Percentiles rank a stretch among this genome's conserved stretches.
Evolutionary conservation across 257 asterid genomes (phyloP).

Genomic region (Solanum chiquidenum): DNA sequence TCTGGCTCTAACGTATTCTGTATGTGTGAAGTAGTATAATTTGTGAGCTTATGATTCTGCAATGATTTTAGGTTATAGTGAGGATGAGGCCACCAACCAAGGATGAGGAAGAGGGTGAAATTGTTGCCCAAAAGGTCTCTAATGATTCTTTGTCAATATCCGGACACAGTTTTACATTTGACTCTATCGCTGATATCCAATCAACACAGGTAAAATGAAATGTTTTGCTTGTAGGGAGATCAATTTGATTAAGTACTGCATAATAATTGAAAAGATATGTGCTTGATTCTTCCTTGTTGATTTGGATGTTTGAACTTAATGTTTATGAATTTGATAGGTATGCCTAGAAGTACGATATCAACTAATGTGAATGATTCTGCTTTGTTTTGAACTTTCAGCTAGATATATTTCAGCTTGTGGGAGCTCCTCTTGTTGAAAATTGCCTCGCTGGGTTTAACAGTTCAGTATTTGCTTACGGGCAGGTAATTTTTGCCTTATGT

Average conservation of each 20-base stretch:
- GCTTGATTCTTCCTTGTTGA: neutral
- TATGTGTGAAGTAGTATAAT: neutral
- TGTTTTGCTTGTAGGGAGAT: neutral
- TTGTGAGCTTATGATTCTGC: neutral
- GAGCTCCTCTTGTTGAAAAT: conserved; percentile 92
- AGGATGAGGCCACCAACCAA: conserved; percentile 82
- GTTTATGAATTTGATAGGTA: neutral
- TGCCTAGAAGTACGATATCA: neutral
- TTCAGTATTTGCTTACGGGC: conserved; percentile 98
- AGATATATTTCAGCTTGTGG: conserved; percentile 85
- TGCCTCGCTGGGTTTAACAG: conserved; percentile 97
- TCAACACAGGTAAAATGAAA: conserved; percentile 63
- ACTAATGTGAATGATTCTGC: neutral
- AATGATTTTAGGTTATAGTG: conserved; percentile 53
- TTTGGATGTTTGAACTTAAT: neutral
- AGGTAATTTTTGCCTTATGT: conserved; percentile 30
- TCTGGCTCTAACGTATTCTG: neutral
- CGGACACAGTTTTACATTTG: conserved; percentile 76
- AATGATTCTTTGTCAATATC: conserved; percentile 63
- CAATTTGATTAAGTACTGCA: neutral
- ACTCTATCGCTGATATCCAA: conserved; percentile 70
- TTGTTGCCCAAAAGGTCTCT: conserved; percentile 51
- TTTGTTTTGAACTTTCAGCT: conserved; percentile 37
- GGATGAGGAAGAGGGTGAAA: conserved; percentile 68
- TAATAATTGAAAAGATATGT: neutral